These are phyloP conservation scores for Ophiostoma quercus DNA, from an alignment of 2,329 filamentous ascomycete genomes.

Conservation along the genomic window DNA sequence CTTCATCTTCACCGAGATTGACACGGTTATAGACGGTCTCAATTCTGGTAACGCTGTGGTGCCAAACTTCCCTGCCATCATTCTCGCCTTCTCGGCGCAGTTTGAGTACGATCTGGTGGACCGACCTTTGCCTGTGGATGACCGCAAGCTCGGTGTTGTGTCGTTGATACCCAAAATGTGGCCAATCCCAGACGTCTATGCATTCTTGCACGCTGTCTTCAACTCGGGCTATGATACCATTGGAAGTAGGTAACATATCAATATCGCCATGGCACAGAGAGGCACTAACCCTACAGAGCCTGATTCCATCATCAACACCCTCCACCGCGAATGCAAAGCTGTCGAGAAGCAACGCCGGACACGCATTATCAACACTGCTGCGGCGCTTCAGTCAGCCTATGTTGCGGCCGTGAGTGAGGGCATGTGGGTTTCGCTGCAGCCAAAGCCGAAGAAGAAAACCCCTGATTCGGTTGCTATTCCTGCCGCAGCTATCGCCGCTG, in stretches of 20 bases:
- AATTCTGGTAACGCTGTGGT: background rate
- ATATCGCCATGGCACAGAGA: background rate
- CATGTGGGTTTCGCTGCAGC: conserved; percentile 6
- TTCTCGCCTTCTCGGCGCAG: conserved; percentile 8
- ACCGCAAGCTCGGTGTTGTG: background rate
- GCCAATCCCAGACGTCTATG: conserved; percentile 24
- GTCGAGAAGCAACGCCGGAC: background rate
- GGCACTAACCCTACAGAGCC: conserved; percentile 2
- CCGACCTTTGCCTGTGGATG: background rate
- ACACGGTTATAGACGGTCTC: background rate
- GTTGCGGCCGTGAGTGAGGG: background rate
- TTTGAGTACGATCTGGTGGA: background rate
- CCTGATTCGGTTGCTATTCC: background rate
- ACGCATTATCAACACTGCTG: conserved; percentile 3
- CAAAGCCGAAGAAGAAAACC: background rate
- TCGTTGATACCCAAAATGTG: conserved; percentile 11
- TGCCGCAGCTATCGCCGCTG: background rate
- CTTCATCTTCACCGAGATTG: conserved; percentile 19
- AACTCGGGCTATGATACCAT: conserved; percentile 14
- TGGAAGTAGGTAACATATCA: background rate
- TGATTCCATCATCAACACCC: background rate
- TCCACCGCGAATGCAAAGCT: background rate
- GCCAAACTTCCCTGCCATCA: conserved; percentile 1
- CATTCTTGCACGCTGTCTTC: conserved; percentile 22
- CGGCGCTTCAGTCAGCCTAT: background rate